phyloP scores from a whole-genome alignment of 2,329 filamentous ascomycete genomes.

The Paradendryphiella salina region DNA sequence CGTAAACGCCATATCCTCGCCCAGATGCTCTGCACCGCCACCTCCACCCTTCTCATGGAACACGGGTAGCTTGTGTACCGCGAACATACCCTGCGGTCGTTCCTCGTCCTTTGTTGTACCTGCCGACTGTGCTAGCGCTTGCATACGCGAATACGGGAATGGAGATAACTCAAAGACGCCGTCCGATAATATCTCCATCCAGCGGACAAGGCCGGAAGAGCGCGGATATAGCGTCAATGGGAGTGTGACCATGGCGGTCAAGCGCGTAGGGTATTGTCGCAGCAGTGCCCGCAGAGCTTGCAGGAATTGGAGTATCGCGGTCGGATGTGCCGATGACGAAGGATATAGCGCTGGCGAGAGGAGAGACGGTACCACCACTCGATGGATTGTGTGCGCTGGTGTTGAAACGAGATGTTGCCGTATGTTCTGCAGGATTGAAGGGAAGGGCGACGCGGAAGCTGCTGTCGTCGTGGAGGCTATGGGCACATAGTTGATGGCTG shows the following conservation, averaged over 20 bases:
- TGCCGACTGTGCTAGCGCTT: constrained; percentile 53
- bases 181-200: constrained; percentile 83
- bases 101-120: constrained; percentile 67
- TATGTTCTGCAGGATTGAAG: constrained; percentile 65
- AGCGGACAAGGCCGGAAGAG: constrained; percentile 73
- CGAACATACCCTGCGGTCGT: constrained; percentile 81
- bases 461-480: constrained; percentile 62
- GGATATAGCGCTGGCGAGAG: constrained; percentile 86
- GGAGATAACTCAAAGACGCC: constrained; percentile 82
- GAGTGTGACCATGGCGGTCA: constrained; percentile 75
- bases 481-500: constrained; percentile 53
- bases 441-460: constrained; percentile 59
- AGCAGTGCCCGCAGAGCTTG: constrained; percentile 77
- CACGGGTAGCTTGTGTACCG: constrained; percentile 79
- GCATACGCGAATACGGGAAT: constrained; percentile 63
- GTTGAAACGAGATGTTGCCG: constrained; percentile 56
- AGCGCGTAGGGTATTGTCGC: constrained; percentile 64
- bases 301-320: constrained; percentile 76
- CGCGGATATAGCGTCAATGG: constrained; percentile 81
- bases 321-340: constrained; percentile 67
- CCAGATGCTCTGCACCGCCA: constrained; percentile 63
- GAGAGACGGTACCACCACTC: constrained; percentile 80
- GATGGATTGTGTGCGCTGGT: constrained; percentile 67
- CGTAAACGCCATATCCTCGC: constrained; percentile 88
- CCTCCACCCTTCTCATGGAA: constrained; percentile 88